phyloP scores from a whole-genome alignment of 371 early-diverging fungal species.

The Sporodiniella umbellata region DNA sequence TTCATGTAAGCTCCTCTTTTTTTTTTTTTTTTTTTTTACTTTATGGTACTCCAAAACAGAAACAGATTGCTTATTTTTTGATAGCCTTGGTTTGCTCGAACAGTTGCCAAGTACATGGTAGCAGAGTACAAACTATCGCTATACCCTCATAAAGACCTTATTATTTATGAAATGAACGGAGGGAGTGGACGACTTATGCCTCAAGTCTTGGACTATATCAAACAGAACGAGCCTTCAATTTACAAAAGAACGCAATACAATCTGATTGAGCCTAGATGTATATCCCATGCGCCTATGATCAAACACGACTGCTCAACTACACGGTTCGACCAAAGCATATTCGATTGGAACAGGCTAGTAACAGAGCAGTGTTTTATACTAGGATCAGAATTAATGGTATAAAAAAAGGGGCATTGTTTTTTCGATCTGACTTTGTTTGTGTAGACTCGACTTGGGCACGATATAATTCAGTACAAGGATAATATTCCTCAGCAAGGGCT shows the following conservation, averaged over 20 bases:
- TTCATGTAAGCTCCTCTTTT: slow-evolving; percentile 51
- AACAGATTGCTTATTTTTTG: no score
- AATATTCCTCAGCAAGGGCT: slow-evolving; percentile 71
- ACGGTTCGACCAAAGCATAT: slow-evolving; percentile 79
- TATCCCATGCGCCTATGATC: slow-evolving; percentile 19
- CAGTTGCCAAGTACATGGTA: slow-evolving; percentile 86
- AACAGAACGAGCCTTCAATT: slow-evolving; percentile 67
- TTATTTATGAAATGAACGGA: slow-evolving; percentile 91
- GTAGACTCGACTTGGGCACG: slow-evolving; percentile 90
- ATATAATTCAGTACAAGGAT: slow-evolving; percentile 72
- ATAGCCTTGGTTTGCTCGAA: slow-evolving; percentile 79
- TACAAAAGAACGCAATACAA: slow-evolving; percentile 75
- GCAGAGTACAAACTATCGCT: slow-evolving; percentile 60
- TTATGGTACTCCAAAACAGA: background rate
- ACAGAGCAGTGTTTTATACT: slow-evolving; percentile 79
- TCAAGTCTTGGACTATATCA: slow-evolving; percentile 83
- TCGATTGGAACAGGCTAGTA: slow-evolving; percentile 76
- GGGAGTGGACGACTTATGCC: slow-evolving; percentile 86
- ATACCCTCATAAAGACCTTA: slow-evolving; percentile 54
- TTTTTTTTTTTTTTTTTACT: background rate
- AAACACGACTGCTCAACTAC: slow-evolving; percentile 49
- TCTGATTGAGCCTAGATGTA: slow-evolving; percentile 80
- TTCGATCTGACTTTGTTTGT: no score
- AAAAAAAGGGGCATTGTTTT: no score
- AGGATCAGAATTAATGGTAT: slow-evolving; percentile 84